Evolutionary conservation across 2,329 filamentous ascomycete species (phyloP).

Genomic region (Venturiaceae sp.): DNA sequence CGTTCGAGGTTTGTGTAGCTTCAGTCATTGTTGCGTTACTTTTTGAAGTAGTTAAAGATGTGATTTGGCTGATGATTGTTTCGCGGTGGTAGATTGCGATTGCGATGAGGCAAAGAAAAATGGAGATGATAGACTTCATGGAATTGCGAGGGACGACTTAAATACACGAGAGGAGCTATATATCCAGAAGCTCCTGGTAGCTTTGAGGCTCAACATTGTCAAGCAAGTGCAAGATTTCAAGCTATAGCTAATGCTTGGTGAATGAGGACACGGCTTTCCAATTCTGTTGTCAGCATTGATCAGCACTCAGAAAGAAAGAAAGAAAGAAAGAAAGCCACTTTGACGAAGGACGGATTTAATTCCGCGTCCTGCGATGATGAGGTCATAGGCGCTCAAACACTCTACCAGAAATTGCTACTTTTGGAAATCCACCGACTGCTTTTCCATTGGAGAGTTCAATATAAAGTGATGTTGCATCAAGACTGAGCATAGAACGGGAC

Average conservation of each 20-base stretch:
- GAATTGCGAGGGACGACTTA: neutral
- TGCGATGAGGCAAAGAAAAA: slow-evolving; percentile 8
- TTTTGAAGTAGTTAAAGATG: neutral
- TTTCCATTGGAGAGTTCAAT: no score
- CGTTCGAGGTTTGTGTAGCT: neutral
- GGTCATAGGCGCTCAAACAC: no score
- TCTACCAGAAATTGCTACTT: no score
- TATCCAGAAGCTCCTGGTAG: slow-evolving; percentile 1
- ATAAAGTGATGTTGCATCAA: no score
- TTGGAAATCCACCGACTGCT: no score
- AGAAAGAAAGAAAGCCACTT: no score
- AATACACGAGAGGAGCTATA: neutral
- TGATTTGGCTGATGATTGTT: neutral
- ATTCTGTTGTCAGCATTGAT: neutral
- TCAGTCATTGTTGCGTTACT: neutral
- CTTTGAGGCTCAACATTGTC: neutral
- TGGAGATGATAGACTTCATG: slow-evolving; percentile 10
- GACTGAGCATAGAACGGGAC: no score
- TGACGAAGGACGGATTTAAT: no score
- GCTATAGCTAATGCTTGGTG: slow-evolving; percentile 1
- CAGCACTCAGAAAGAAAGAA: neutral
- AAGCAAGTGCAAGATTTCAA: neutral
- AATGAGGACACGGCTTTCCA: neutral
- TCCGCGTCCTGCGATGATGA: no score
- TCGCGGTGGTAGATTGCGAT: slow-evolving; percentile 7